A percentile compares a stretch with the other conserved stretches of the same genome.
phyloP scores from a whole-genome alignment of 2,329 filamentous ascomycete genomes.

The Fusarium sambucinum region DNA sequence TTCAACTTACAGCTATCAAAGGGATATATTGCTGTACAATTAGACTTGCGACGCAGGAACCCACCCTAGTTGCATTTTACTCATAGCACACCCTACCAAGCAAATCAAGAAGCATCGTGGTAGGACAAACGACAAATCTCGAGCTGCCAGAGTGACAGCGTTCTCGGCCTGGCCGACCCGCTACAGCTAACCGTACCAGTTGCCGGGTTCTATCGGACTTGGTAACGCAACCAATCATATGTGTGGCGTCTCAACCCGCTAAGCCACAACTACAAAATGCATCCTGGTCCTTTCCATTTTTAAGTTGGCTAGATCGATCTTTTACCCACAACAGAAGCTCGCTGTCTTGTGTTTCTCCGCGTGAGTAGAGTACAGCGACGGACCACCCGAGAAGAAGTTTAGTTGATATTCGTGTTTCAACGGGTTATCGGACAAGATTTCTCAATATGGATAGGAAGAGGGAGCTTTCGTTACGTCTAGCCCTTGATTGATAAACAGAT shows the following conservation, averaged over 20 bases:
- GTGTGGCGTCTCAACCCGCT: constrained; percentile 26
- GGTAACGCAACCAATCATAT: constrained; percentile 33
- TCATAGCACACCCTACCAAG: constrained; percentile 6
- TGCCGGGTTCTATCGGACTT: constrained; percentile 32
- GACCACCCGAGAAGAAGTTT: constrained; percentile 22
- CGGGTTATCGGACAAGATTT: constrained; percentile 12
- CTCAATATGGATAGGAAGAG: constrained; percentile 8
- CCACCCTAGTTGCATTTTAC: constrained; percentile 23
- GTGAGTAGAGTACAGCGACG: constrained; percentile 9
- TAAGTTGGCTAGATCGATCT: constrained; percentile 40
- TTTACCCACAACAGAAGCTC: constrained; percentile 24
- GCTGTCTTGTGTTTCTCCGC: constrained; percentile 25
- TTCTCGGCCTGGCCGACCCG: constrained; percentile 44
- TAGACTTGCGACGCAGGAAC: constrained; percentile 33
- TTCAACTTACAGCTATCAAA: not conserved
- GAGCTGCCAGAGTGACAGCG: constrained; percentile 19
- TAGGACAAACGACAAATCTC: constrained; percentile 21
- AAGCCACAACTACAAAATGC: constrained; percentile 31
- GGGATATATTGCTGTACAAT: not conserved
- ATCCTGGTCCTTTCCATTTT: constrained; percentile 6
- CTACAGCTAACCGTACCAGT: constrained; percentile 14
- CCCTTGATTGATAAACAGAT: not conserved
- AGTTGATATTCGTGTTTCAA: constrained; percentile 1
- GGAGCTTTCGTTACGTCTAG: not conserved
- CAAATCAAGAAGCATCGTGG: constrained; percentile 18